Evolutionary conservation across 495 filamentous ascomycete species (phyloP).

Genomic region (Penicillium verhagenii): DNA sequence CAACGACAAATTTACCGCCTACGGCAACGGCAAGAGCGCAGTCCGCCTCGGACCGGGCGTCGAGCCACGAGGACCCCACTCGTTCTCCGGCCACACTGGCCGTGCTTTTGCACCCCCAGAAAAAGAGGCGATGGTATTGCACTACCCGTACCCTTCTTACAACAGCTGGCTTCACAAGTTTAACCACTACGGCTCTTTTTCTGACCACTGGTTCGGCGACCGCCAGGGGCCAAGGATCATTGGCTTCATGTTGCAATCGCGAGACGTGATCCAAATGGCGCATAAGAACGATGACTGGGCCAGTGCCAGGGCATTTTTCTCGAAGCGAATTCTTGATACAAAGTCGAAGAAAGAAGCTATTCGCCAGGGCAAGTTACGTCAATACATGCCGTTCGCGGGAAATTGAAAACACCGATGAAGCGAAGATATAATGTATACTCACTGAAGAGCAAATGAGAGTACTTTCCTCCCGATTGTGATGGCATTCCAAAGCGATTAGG

Average conservation of each 20-base stretch:
- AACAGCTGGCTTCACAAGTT: constrained; percentile 6
- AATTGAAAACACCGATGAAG: not conserved
- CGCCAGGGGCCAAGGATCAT: constrained; percentile 2
- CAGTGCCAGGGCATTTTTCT: not conserved
- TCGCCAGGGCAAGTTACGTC: not conserved
- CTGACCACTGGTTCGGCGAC: constrained; percentile 5
- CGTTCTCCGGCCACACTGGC: not conserved
- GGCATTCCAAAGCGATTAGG: constrained; percentile 48
- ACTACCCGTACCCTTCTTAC: constrained; percentile 4
- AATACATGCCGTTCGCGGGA: not conserved
- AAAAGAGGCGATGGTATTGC: constrained; percentile 1
- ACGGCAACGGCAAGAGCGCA: constrained; percentile 7
- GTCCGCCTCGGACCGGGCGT: constrained; percentile 1
- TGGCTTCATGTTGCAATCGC: constrained; percentile 1
- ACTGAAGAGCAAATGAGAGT: no score
- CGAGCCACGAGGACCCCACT: constrained; percentile 3
- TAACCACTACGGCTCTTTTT: not conserved
- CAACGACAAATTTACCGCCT: constrained; percentile 1
- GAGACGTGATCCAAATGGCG: not conserved
- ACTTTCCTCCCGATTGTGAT: no score
- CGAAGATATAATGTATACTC: no score
- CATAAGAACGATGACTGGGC: not conserved
- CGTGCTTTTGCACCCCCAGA: not conserved
- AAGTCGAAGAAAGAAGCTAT: not conserved
- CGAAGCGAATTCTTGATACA: not conserved